Percentiles rank a stretch among this genome's conserved stretches.
Conservation (phyloP, 495 filamentous ascomycete species). For the Penicillium mononematosum region DNA sequence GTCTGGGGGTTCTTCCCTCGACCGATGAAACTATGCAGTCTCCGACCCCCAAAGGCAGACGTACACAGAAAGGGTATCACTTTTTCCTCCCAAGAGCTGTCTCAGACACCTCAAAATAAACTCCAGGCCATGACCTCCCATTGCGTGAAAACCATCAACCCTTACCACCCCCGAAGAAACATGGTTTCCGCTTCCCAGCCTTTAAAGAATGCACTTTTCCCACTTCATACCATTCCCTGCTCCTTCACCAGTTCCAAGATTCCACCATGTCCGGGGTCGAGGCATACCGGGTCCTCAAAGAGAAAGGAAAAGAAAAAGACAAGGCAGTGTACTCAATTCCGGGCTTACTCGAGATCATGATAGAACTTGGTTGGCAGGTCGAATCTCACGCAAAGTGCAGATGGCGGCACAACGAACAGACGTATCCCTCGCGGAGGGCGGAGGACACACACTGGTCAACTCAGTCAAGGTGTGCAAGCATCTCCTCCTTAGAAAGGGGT, state of each 20-base stretch:
- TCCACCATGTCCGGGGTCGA: constrained; percentile 13
- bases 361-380: constrained; percentile 37
- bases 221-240: constrained; percentile 20
- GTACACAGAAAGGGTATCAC: constrained; percentile 53
- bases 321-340: constrained; percentile 24
- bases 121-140: constrained; percentile 44
- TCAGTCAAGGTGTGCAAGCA: constrained; percentile 98
- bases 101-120: constrained; percentile 46
- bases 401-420: constrained; percentile 31
- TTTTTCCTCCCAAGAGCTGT: constrained; percentile 51
- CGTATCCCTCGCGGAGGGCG: constrained; percentile 45
- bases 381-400: constrained; percentile 34
- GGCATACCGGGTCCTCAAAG: constrained; percentile 6
- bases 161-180: constrained; percentile 25
- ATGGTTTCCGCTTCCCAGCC: constrained; percentile 28
- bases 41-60: constrained; percentile 45
- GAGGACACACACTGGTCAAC: constrained; percentile 32
- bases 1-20: constrained; percentile 33
- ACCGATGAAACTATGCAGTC: constrained; percentile 43
- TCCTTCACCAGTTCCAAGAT: constrained; percentile 19
- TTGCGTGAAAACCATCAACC: constrained; percentile 39
- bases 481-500: constrained; percentile 86
- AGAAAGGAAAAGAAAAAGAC: not conserved
- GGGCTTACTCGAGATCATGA: constrained; percentile 38
- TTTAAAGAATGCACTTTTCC: constrained; percentile 29